Evolutionary conservation across 2,329 filamentous ascomycete species (phyloP), one percentile per base, ranked within the genome.

Genomic region (Trichoderma harzianum): DNA sequence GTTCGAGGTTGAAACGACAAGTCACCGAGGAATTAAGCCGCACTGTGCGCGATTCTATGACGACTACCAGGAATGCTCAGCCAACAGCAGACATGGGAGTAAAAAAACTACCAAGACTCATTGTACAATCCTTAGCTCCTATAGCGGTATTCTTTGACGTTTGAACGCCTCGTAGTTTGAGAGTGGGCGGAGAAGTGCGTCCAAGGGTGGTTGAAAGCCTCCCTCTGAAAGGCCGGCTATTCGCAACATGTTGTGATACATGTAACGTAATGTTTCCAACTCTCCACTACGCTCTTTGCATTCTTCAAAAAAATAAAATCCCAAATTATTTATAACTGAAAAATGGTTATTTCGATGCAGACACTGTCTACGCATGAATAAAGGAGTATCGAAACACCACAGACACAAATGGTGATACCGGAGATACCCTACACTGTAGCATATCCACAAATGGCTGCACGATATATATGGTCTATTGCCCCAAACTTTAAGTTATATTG

Each of bases 241-340:
- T 53, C 21, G 21, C 10, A 24, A 14, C 5, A 21, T 24, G 2
- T 53, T 24, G n/a, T 53, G 21, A 53, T 3, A 24, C 6, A 14
- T 11, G 21, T 24, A 24, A 53, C 3, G 11, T 14, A 53, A 53
- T 12, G 11, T 7, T 53, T 24, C n/a, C 47, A 24, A 21, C n/a
- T 24, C 24, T 12, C n/a, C n/a, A 21, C n/a, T 24, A 7, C 3
- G 1, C 21, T 0, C 47, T 24, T 7, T 7, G 2, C 3, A 7
- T 24, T 24, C 47, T 53, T 24, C 3, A 24, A 53, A 51, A 51
- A 21, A 6, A 10, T 1, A 1, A 6, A 6, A 51, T 5, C 5
- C 10, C 3, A 14, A 7, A 53, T 14, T 53, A 2, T 14, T 24
- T 11, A 24, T 24, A 7, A 51, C 2, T 24, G n/a, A 24, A 12